A percentile compares a stretch with the other conserved stretches of the same genome.
Evolutionary conservation across 2,329 filamentous ascomycete species (phyloP).

Genomic region (Trichoderma cornu-damae): DNA sequence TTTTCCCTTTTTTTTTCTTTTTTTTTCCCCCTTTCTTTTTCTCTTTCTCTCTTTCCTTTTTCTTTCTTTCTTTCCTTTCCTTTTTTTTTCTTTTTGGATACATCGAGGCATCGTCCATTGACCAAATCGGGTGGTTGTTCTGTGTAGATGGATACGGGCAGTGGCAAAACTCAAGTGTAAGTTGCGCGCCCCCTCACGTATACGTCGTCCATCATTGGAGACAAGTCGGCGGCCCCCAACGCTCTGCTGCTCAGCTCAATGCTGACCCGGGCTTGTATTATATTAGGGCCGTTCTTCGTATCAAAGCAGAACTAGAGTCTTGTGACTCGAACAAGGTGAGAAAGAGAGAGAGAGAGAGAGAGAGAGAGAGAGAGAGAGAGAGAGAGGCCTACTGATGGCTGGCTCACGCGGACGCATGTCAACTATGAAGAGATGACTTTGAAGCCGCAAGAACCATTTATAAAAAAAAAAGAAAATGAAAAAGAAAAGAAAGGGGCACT

Average conservation of each 20-base stretch:
- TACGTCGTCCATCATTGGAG: neutral
- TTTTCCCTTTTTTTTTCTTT: neutral
- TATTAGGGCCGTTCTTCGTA: conserved; percentile 60
- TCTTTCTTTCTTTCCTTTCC: neutral
- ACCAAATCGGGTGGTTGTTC: neutral
- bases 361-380: too few species aligned
- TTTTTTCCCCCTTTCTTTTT: neutral
- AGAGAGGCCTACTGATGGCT: neutral
- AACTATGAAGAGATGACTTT: too few species aligned
- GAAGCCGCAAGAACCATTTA: too few species aligned
- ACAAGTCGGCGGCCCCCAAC: neutral
- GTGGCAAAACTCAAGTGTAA: conserved; percentile 73
- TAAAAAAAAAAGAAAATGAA: too few species aligned
- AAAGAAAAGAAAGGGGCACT: neutral
- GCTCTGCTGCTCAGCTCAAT: neutral
- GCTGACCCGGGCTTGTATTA: conserved; percentile 25
- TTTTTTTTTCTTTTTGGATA: neutral
- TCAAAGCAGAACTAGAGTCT: conserved; percentile 57
- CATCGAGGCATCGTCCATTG: conserved; percentile 3
- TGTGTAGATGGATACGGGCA: conserved; percentile 74
- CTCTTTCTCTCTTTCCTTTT: too few species aligned
- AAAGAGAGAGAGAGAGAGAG: too few species aligned
- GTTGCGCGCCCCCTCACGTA: conserved; percentile 24
- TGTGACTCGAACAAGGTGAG: conserved; percentile 50
- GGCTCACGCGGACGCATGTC: too few species aligned